phyloP scores from a whole-genome alignment of 2,329 filamentous ascomycete genomes.

The Coniochaeta prunicola region DNA sequence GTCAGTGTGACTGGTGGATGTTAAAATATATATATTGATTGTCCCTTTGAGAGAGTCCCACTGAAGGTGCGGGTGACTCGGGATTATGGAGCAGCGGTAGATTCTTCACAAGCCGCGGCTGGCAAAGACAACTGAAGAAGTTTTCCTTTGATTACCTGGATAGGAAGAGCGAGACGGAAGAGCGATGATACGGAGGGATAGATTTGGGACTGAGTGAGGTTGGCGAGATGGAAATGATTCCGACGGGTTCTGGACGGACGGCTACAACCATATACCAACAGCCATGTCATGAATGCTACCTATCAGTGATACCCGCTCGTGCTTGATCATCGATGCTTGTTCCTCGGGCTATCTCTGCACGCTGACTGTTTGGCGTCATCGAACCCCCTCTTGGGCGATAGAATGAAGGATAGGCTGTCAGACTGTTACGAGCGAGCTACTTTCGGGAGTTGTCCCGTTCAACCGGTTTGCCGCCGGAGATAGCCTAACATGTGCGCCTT shows the following conservation, averaged over 20 bases:
- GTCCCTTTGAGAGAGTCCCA: not conserved
- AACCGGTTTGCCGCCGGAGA: not conserved
- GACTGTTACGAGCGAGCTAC: not conserved
- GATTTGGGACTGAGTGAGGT: not conserved
- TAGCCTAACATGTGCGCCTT: not conserved
- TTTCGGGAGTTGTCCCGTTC: not conserved
- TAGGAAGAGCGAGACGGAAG: not conserved
- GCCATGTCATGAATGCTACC: not conserved
- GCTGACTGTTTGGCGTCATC: conserved; percentile 1
- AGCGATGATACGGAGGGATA: not conserved
- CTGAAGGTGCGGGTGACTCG: not conserved
- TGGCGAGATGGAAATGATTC: not conserved
- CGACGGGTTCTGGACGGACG: not conserved
- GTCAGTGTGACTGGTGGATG: not conserved
- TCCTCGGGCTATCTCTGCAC: not conserved
- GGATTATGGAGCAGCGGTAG: conserved; percentile 1
- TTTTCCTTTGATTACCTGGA: not conserved
- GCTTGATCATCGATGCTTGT: not conserved
- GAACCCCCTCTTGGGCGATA: not conserved
- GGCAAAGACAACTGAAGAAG: not conserved
- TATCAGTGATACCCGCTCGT: not conserved
- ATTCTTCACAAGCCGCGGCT: not conserved
- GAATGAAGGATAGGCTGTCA: not conserved
- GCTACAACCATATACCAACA: not conserved
- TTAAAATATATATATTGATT: not conserved